Base-by-base conservation (phyloP, 768 basidiomycete species). In the Rhizopogon salebrosus region DNA sequence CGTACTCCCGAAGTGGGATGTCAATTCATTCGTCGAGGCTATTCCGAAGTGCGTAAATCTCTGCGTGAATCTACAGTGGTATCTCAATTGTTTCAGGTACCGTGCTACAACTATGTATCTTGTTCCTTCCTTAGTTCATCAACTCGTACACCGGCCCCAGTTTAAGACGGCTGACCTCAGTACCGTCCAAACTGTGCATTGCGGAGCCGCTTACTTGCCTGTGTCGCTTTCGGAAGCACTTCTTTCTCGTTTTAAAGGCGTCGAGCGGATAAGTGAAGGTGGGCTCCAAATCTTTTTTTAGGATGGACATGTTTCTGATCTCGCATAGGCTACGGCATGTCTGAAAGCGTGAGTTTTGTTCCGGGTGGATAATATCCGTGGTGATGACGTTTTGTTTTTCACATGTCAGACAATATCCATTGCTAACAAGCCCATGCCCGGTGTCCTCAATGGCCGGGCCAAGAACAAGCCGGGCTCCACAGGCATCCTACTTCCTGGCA, bases 131-230 rank as follows among this genome's bases (percentile, higher is more conserved):
- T 66, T 83, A 24, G 66, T 84, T 0, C 79, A 86, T 58, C 86
- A 87, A 57, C 70, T 89, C 8, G 77, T 85, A 3, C 78, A 82
- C 57, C 74, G 84, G 55, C 80, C 68, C 5, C 58, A 56, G 6
- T 60, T 83, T 4, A 61, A 62, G 6, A 73, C 75, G 6, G 68
- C 71, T 3, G 83, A 87, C 59, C 67, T 87, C 13, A 81, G 76
- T 57, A 78, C 75, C 0, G 60, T 89, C 1, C 62, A 66, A 6
- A 1, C 31, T 6, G 53, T 83, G 23, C 67, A 62, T 6, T 77
- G 75, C 53, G 87, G 87, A 5, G 88, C 84, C 0, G 86, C 87
- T 1, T 82, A 87, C 60, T 76, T 89, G 20, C 84, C 88, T 0
- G 75, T 77, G 1, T 71, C 79, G 18, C 71, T 90, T 6, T 70